Base-by-base conservation (phyloP, 2,329 filamentous ascomycete species). In the Ambrosiella cleistominuta region DNA sequence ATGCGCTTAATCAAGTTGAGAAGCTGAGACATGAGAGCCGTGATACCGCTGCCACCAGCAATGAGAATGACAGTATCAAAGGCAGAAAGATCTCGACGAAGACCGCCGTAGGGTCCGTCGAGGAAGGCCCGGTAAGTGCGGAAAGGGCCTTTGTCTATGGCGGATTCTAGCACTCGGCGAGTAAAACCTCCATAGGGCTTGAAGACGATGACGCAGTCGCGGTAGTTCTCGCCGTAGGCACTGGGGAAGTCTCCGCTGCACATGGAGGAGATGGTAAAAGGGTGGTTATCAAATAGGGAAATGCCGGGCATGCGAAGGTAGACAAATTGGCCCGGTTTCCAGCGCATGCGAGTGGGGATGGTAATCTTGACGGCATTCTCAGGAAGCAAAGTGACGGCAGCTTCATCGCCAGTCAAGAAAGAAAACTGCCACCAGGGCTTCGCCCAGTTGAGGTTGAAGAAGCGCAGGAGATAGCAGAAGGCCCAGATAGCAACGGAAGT, bases 301-400 rank as follows among this genome's bases (percentile, higher is more conserved):
- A 97, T 89, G 1, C 88, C 88, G 0, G 91, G 91, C 84, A 97
- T 95, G 56, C 91, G 82, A 17, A 97, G 76, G 67, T 96, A 97
- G 15, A 96, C 86, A 64, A 94, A 96, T 69, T 97, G 93, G 4
- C 91, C 93, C 0, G 91, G 89, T 66, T 82, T 84, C 91, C 91
- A 97, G 62, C 81, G 83, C 78, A 94, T 86, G 68, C 91, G 88
- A 0, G 91, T 96, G 0, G 91, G 89, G 55, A 97, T 86, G 0
- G 91, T 96, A 64, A 97, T 80, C 69, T 96, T 96, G 71, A 97
- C 84, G n/a, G 88, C 88, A 66, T 94, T 91, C 65, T 96, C 89
- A 2, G 88, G 83, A 74, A 97, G 83, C 27, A 96, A 76, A 0
- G 88, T 93, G 44, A 96, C 83, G 35, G 88, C 87, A 0, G 88